Evolutionary conservation across 345 rosid species (phyloP).

Genomic region (Eutrema heterophyllum): DNA sequence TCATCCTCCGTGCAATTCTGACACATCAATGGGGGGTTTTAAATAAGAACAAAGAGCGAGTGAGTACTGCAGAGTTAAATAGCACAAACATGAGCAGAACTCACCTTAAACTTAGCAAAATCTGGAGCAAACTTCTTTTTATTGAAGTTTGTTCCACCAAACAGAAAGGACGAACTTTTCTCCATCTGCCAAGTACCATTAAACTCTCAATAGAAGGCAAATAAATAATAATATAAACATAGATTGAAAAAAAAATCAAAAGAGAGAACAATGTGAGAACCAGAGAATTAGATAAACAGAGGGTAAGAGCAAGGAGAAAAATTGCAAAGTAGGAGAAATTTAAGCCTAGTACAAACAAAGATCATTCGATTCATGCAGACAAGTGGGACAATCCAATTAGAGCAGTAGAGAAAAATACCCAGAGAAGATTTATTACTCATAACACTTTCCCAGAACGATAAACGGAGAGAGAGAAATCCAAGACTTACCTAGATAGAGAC

Average conservation of each 20-base stretch:
- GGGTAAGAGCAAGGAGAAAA: no score
- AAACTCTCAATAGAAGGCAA: neutral
- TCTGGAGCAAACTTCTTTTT: constrained; percentile 59
- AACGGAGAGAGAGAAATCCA: neutral
- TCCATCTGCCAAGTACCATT: constrained; percentile 45
- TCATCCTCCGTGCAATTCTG: constrained; percentile 42
- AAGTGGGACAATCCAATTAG: neutral
- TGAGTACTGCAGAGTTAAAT: neutral
- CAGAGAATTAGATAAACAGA: no score
- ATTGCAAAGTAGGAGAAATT: no score
- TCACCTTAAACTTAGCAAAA: constrained; percentile 61
- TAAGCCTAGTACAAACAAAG: no score
- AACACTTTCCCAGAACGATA: neutral
- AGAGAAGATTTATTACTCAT: neutral
- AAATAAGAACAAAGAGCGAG: neutral
- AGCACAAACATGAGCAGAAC: neutral
- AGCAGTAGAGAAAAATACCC: neutral
- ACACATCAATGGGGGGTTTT: neutral
- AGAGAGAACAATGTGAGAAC: no score
- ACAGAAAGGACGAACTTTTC: constrained; percentile 55
- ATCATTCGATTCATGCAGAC: neutral
- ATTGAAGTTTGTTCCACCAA: constrained; percentile 66
- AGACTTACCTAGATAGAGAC: neutral
- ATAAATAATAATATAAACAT: neutral
- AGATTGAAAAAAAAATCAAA: neutral